Conservation (phyloP, 495 filamentous ascomycete species). For the Neurospora discreta region DNA sequence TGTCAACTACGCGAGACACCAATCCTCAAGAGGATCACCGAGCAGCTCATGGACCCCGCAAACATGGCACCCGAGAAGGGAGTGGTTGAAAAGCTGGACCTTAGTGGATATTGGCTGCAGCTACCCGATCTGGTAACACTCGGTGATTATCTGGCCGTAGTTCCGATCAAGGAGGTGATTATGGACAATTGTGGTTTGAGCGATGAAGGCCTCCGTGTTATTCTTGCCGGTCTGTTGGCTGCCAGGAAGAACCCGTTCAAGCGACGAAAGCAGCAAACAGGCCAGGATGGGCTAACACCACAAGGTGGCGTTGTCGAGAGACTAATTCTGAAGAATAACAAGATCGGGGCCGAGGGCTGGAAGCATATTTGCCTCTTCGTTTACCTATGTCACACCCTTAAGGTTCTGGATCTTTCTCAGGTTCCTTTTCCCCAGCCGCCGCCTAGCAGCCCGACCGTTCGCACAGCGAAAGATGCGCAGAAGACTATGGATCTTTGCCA, state of each 20-base stretch:
- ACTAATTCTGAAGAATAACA: slow-evolving; percentile 83
- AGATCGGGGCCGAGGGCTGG: slow-evolving; percentile 81
- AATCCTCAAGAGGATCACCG: slow-evolving; percentile 76
- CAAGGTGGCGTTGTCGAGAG: slow-evolving; percentile 71
- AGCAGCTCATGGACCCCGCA: slow-evolving; percentile 64
- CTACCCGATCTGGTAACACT: slow-evolving; percentile 74
- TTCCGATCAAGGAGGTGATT: slow-evolving; percentile 74
- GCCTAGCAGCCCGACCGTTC: not conserved
- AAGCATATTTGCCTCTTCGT: slow-evolving; percentile 82
- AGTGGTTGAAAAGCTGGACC: slow-evolving; percentile 67
- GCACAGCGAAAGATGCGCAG: slow-evolving; percentile 2
- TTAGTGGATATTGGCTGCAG: slow-evolving; percentile 74
- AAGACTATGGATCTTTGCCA: slow-evolving; percentile 21
- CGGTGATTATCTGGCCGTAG: slow-evolving; percentile 87
- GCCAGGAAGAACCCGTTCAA: slow-evolving; percentile 50
- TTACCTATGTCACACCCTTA: slow-evolving; percentile 77
- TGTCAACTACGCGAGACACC: slow-evolving; percentile 88
- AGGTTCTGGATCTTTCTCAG: slow-evolving; percentile 74
- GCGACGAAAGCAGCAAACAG: slow-evolving; percentile 30
- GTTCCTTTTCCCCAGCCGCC: slow-evolving; percentile 59
- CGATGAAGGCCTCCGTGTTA: slow-evolving; percentile 73
- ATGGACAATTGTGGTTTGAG: slow-evolving; percentile 79
- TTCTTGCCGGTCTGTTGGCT: slow-evolving; percentile 77
- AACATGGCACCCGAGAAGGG: slow-evolving; percentile 51
- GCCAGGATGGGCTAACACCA: slow-evolving; percentile 21